These are phyloP conservation scores for Fusarium bactridioides DNA, from an alignment of 2,329 filamentous ascomycete genomes.

Conservation along the genomic window DNA sequence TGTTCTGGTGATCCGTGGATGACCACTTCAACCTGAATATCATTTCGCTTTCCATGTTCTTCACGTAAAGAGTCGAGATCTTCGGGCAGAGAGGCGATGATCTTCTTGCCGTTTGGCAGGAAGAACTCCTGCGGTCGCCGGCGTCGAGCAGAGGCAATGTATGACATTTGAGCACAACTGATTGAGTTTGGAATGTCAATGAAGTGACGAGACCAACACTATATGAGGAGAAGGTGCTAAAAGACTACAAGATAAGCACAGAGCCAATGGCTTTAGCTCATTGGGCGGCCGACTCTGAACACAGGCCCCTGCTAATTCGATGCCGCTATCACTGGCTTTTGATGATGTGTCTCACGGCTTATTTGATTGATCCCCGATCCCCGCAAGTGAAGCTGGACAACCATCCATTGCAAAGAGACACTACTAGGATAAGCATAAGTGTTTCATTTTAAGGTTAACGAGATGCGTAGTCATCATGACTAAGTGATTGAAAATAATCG, in stretches of 20 bases:
- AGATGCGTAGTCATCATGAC: constrained; percentile 3
- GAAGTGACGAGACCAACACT: not conserved
- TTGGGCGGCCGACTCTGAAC: constrained; percentile 26
- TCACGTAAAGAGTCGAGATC: constrained; percentile 58
- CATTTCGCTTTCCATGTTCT: constrained; percentile 48
- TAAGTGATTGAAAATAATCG: not conserved
- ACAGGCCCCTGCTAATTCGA: constrained; percentile 28
- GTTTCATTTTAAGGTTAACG: constrained; percentile 7
- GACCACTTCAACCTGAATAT: constrained; percentile 61
- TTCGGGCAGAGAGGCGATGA: constrained; percentile 65
- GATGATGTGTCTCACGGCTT: constrained; percentile 34
- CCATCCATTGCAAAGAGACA: not conserved
- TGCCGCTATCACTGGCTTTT: constrained; percentile 35
- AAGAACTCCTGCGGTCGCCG: constrained; percentile 61
- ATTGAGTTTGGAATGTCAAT: not conserved
- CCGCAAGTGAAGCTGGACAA: constrained; percentile 11
- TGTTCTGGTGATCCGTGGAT: constrained; percentile 63
- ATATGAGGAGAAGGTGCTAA: constrained; percentile 20
- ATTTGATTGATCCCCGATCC: constrained; percentile 19
- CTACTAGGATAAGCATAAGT: constrained; percentile 4
- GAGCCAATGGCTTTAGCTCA: constrained; percentile 10
- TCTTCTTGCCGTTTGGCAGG: constrained; percentile 62
- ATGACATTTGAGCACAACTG: constrained; percentile 27
- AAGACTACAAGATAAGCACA: constrained; percentile 25
- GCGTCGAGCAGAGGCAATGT: constrained; percentile 31